Conservation (phyloP, 2,329 filamentous ascomycete genomes). For the Sporothrix curviconia region DNA sequence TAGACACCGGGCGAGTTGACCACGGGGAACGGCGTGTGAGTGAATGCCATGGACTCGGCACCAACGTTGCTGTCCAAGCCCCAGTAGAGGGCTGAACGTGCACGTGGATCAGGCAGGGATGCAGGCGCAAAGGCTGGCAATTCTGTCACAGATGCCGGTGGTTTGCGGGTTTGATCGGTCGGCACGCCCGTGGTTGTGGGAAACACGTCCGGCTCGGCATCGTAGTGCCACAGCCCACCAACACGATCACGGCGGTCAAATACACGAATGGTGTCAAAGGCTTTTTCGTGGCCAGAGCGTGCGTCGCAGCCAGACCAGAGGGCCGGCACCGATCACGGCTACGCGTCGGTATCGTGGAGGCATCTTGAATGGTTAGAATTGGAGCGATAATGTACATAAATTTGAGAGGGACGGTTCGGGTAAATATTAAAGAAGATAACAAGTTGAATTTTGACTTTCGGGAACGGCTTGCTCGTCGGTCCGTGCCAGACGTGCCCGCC, state of each 20-base stretch:
- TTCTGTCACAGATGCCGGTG: not conserved
- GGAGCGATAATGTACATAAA: no score
- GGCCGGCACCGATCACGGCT: slow-evolving; percentile 39
- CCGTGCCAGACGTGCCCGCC: no score
- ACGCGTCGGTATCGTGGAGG: slow-evolving; percentile 23
- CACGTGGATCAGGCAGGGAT: slow-evolving; percentile 24
- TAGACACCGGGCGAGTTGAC: slow-evolving; percentile 23
- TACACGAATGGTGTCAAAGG: slow-evolving; percentile 34
- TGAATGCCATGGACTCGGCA: slow-evolving; percentile 52
- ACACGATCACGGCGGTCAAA: slow-evolving; percentile 30
- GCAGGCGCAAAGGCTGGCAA: not conserved
- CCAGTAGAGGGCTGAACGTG: slow-evolving; percentile 8
- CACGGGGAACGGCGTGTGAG: slow-evolving; percentile 13
- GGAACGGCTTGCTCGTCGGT: no score
- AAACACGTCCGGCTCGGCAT: slow-evolving; percentile 29
- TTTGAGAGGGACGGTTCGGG: no score
- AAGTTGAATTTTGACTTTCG: no score
- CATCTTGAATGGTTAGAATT: not conserved
- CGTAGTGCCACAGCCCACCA: slow-evolving; percentile 9
- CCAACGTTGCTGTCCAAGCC: slow-evolving; percentile 54
- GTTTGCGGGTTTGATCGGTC: not conserved
- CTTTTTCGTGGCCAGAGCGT: slow-evolving; percentile 31
- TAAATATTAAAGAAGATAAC: no score
- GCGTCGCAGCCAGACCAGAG: slow-evolving; percentile 26
- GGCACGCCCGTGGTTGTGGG: not conserved